Evolutionary conservation across 768 basidiomycete species (phyloP).

Genomic region (Kwoniella newhampshirensis): DNA sequence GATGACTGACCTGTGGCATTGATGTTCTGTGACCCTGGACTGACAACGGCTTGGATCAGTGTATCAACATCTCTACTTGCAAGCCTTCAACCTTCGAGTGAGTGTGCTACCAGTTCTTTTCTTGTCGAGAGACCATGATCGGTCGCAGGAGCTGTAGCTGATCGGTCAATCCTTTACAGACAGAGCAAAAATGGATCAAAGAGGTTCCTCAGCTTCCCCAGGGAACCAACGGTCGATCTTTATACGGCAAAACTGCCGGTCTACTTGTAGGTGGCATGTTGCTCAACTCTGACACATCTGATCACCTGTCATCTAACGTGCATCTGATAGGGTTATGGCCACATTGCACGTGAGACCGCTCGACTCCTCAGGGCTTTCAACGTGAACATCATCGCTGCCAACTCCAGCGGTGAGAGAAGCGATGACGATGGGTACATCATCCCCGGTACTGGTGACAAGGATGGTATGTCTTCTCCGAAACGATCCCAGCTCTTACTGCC

Average conservation of each 20-base stretch:
- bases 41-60: conserved; percentile 3
- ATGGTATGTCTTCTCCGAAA: conserved; percentile 34
- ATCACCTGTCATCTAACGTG: too few relatives aligned
- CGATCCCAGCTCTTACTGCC: background rate
- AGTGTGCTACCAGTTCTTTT: background rate
- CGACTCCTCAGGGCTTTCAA: conserved; percentile 48
- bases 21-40: too few relatives aligned
- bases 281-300: background rate
- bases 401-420: conserved; percentile 42
- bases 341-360: conserved; percentile 51
- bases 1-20: background rate
- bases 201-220: conserved; percentile 22
- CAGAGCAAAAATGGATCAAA: conserved; percentile 9
- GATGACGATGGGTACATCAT: conserved; percentile 50
- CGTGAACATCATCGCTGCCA: conserved; percentile 50
- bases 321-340: conserved; percentile 47
- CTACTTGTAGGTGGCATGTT: conserved; percentile 43
- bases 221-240: conserved; percentile 9
- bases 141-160: too few relatives aligned
- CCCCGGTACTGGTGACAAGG: conserved; percentile 50
- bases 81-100: conserved; percentile 13
- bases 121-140: background rate
- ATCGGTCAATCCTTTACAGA: conserved; percentile 8
- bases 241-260: conserved; percentile 51
- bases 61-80: conserved; percentile 14